Evolutionary conservation across 805 yeast species (phyloP).

Genomic region (Brettanomyces nanus): DNA sequence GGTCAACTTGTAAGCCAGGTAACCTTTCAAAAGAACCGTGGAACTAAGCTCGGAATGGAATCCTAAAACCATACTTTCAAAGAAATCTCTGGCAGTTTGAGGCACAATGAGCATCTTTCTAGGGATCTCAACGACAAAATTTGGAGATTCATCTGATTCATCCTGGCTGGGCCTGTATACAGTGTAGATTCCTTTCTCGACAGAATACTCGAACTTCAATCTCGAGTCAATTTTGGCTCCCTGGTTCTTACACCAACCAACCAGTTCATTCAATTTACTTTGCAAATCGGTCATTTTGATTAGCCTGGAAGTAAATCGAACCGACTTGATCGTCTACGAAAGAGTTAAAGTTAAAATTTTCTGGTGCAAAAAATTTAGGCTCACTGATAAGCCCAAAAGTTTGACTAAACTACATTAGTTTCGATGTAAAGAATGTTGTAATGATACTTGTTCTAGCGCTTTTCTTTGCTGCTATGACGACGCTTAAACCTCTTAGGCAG

Average conservation of each 20-base stretch:
- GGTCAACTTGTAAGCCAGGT: slow-evolving; percentile 9
- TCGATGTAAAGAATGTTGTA: too few relatives aligned
- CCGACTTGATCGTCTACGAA: too few relatives aligned
- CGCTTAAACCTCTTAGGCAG: too few relatives aligned
- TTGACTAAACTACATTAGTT: too few relatives aligned
- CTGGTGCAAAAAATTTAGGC: too few relatives aligned
- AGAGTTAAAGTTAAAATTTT: too few relatives aligned
- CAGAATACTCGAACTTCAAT: slow-evolving; percentile 26
- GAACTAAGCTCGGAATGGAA: slow-evolving; percentile 6
- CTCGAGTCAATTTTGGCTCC: slow-evolving; percentile 32
- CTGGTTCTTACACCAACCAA: slow-evolving; percentile 28
- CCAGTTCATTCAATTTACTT: slow-evolving; percentile 6
- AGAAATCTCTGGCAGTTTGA: slow-evolving; percentile 12
- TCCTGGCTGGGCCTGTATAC: slow-evolving; percentile 5
- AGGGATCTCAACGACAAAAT: slow-evolving; percentile 13
- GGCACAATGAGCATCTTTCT: slow-evolving; percentile 17
- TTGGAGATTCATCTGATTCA: background rate
- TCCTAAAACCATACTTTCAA: slow-evolving; percentile 2
- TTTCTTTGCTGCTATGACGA: too few relatives aligned
- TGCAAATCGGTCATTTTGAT: too few relatives aligned
- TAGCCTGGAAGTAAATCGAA: too few relatives aligned
- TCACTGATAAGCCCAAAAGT: too few relatives aligned
- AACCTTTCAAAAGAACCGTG: slow-evolving; percentile 12
- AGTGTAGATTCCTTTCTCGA: slow-evolving; percentile 29
- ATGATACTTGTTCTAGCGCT: too few relatives aligned